These are phyloP conservation scores for Groenewaldozyma tartarivorans DNA, from an alignment of 805 yeast genomes.

Conservation along the genomic window DNA sequence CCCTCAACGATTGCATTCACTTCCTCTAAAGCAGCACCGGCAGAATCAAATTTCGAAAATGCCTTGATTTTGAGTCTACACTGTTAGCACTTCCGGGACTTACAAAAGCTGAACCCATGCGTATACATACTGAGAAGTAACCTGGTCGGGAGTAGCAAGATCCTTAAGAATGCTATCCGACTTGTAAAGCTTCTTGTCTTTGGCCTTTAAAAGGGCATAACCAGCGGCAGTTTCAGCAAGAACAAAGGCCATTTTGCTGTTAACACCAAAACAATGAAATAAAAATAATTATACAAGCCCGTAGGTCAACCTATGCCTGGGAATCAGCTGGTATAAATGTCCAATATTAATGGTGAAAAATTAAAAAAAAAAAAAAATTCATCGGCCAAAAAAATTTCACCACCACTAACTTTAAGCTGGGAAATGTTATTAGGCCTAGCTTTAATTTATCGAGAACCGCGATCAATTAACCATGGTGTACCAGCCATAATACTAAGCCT, in stretches of 20 bases:
- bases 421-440: too few relatives aligned
- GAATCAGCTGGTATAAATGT: too few relatives aligned
- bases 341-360: too few relatives aligned
- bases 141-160: slow-evolving; percentile 73
- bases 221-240: slow-evolving; percentile 98
- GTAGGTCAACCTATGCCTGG: too few relatives aligned
- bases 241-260: slow-evolving; percentile 32
- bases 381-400: neutral
- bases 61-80: slow-evolving; percentile 74
- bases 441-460: too few relatives aligned
- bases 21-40: slow-evolving; percentile 94
- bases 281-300: neutral
- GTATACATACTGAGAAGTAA: slow-evolving; percentile 47
- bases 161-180: slow-evolving; percentile 65
- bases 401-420: too few relatives aligned
- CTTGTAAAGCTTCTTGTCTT: slow-evolving; percentile 95
- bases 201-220: slow-evolving; percentile 92
- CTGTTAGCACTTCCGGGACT: neutral
- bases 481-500: too few relatives aligned
- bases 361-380: neutral
- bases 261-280: neutral
- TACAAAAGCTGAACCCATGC: neutral
- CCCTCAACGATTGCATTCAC: slow-evolving; percentile 89
- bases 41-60: slow-evolving; percentile 87
- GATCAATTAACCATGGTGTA: too few relatives aligned